Evolutionary conservation across 257 asterid species (phyloP), one percentile per base, ranked within the genome.

Genomic region (Ajuga chamaepitys): DNA sequence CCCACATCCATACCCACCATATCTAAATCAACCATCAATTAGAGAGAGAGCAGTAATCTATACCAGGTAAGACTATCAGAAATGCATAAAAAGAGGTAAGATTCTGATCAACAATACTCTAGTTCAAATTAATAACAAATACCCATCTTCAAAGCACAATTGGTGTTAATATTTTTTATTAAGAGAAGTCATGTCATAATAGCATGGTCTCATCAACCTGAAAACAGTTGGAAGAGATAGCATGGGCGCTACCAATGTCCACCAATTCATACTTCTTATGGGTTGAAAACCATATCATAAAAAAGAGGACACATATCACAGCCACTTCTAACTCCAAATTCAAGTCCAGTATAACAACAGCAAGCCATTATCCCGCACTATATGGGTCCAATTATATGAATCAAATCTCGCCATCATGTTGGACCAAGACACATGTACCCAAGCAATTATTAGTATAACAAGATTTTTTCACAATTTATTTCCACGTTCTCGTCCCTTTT

Each of bases 201-300:
- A n/a, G n/a, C n/a, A n/a, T n/a, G n/a, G n/a, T n/a, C n/a, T n/a
- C n/a, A n/a, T n/a, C n/a, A n/a, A n/a, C n/a, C n/a, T n/a, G n/a
- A n/a, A n/a, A n/a, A n/a, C n/a, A n/a, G n/a, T n/a, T n/a, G n/a
- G n/a, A n/a, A n/a, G n/a, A n/a, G n/a, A n/a, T n/a, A n/a, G n/a
- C n/a, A n/a, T n/a, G n/a, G n/a, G n/a, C n/a, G n/a, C n/a, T n/a
- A n/a, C n/a, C n/a, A n/a, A n/a, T n/a, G n/a, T n/a, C n/a, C n/a
- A n/a, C n/a, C n/a, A n/a, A n/a, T n/a, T n/a, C n/a, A n/a, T n/a
- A n/a, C n/a, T n/a, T n/a, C n/a, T n/a, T n/a, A n/a, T n/a, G n/a
- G n/a, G n/a, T n/a, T n/a, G n/a, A 35, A 48, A 61, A 20, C 37
- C 20, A 64, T 70, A 41, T 18, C 20, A 74, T 30, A n/a, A n/a